Evolutionary conservation across 108 stramenopile genomes (phyloP).

Genomic region (Cyclotella distinguenda): DNA sequence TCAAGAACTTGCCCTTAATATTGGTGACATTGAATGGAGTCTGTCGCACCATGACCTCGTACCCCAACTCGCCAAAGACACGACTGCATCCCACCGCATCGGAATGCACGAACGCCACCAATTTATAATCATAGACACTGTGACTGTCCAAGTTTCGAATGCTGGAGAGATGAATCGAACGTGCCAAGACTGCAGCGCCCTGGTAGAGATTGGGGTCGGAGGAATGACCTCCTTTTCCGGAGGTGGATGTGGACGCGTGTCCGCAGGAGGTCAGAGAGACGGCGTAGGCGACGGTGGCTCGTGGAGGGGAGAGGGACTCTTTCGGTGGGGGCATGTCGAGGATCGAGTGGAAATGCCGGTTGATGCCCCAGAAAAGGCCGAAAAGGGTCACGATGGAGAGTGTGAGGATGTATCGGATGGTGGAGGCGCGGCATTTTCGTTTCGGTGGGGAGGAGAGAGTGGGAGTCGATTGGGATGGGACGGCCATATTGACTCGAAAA

Average conservation of each 20-base stretch:
- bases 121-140: constrained; percentile 57
- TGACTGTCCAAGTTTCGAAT: constrained; percentile 41
- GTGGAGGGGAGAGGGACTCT: background rate
- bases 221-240: constrained; percentile 14
- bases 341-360: constrained; percentile 48
- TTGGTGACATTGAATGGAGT: constrained; percentile 78
- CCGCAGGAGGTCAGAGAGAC: constrained; percentile 86
- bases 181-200: constrained; percentile 75
- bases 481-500: too few relatives aligned
- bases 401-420: constrained; percentile 11
- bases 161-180: constrained; percentile 69
- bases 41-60: constrained; percentile 55
- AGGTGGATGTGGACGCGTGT: constrained; percentile 7
- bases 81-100: constrained; percentile 56
- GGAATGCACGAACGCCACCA: constrained; percentile 82
- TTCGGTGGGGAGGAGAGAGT: background rate
- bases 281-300: constrained; percentile 71
- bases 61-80: constrained; percentile 59
- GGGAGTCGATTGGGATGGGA: background rate
- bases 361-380: constrained; percentile 56
- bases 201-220: constrained; percentile 59
- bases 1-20: constrained; percentile 75
- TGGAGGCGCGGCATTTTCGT: constrained; percentile 12
- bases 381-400: constrained; percentile 30
- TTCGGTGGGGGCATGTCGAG: constrained; percentile 59